These are phyloP conservation scores for Aristolochia californica DNA, from an alignment of 164 flowering plant genomes.

Conservation along the genomic window DNA sequence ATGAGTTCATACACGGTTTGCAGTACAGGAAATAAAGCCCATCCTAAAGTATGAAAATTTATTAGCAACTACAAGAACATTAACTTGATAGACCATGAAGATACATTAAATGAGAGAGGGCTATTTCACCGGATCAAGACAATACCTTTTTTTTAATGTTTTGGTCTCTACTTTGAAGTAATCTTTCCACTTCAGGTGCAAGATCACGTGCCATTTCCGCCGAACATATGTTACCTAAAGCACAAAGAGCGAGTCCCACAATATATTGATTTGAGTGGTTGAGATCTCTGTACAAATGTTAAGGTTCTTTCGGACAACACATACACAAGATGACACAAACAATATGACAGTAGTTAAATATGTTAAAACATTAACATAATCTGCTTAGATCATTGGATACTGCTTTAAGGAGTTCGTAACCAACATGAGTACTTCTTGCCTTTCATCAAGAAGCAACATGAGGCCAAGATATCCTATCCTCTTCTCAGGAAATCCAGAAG, in stretches of 20 bases:
- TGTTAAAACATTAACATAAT: neutral
- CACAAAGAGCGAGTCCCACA: slow-evolving; percentile 98
- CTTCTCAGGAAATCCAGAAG: slow-evolving; percentile 97
- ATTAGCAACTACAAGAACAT: neutral
- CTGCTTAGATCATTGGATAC: slow-evolving; percentile 43
- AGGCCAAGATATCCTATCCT: slow-evolving; percentile 97
- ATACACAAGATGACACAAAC: neutral
- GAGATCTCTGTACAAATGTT: slow-evolving; percentile 67
- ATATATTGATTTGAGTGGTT: slow-evolving; percentile 92
- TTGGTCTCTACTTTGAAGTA: slow-evolving; percentile 90
- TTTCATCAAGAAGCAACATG: slow-evolving; percentile 98
- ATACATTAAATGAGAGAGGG: too few species aligned
- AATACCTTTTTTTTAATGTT: slow-evolving; percentile 89
- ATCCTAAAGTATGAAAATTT: too few species aligned
- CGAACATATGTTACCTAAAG: slow-evolving; percentile 93
- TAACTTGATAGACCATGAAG: too few species aligned
- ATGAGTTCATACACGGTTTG: neutral
- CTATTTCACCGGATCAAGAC: neutral
- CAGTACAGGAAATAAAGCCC: neutral
- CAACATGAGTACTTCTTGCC: slow-evolving; percentile 99
- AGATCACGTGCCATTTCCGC: slow-evolving; percentile 99
- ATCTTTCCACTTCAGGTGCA: slow-evolving; percentile 94
- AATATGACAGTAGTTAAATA: neutral
- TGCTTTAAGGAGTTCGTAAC: slow-evolving; percentile 97
- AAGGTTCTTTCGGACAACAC: slow-evolving; percentile 25